These are phyloP conservation scores for Bipolaris sorokiniana DNA, from an alignment of 2,329 filamentous ascomycete species.

Conservation along the genomic window DNA sequence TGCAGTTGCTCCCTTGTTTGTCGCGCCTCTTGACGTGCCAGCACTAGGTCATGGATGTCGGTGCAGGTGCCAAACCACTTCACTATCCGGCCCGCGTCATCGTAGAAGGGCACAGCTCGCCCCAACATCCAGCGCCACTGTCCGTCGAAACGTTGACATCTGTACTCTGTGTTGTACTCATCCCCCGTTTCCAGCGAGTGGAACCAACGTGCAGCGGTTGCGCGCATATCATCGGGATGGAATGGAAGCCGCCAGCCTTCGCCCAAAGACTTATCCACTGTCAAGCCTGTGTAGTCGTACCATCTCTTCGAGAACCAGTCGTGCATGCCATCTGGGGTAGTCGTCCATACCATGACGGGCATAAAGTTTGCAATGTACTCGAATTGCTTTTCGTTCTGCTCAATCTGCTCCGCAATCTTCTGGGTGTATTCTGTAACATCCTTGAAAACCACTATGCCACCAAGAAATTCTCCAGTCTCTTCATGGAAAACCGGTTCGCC, in stretches of 20 bases:
- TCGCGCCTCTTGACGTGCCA: slow-evolving; percentile 69
- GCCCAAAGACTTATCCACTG: slow-evolving; percentile 66
- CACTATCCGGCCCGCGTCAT: slow-evolving; percentile 71
- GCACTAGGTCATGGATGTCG: slow-evolving; percentile 76
- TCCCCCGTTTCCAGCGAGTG: slow-evolving; percentile 68
- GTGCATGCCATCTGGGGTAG: slow-evolving; percentile 67
- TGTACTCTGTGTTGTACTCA: slow-evolving; percentile 73
- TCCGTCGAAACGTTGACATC: slow-evolving; percentile 69
- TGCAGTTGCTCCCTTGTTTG: slow-evolving; percentile 72
- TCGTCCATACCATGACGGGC: slow-evolving; percentile 70
- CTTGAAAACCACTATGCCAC: slow-evolving; percentile 72
- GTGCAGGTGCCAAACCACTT: slow-evolving; percentile 85
- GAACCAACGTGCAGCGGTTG: slow-evolving; percentile 64
- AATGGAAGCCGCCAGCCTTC: slow-evolving; percentile 68
- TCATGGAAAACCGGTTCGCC: slow-evolving; percentile 73
- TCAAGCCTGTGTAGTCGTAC: slow-evolving; percentile 76
- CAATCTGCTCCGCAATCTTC: slow-evolving; percentile 71
- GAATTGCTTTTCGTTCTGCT: slow-evolving; percentile 75
- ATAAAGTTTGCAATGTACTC: slow-evolving; percentile 74
- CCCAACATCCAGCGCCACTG: slow-evolving; percentile 82
- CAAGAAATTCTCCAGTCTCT: slow-evolving; percentile 72
- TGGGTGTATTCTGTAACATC: slow-evolving; percentile 75
- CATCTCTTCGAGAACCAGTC: slow-evolving; percentile 81
- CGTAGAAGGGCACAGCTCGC: slow-evolving; percentile 70
- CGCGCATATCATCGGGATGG: slow-evolving; percentile 71